Evolutionary conservation across 441 rosid genomes (phyloP).

Genomic region (Arabidopsis hybrid): DNA sequence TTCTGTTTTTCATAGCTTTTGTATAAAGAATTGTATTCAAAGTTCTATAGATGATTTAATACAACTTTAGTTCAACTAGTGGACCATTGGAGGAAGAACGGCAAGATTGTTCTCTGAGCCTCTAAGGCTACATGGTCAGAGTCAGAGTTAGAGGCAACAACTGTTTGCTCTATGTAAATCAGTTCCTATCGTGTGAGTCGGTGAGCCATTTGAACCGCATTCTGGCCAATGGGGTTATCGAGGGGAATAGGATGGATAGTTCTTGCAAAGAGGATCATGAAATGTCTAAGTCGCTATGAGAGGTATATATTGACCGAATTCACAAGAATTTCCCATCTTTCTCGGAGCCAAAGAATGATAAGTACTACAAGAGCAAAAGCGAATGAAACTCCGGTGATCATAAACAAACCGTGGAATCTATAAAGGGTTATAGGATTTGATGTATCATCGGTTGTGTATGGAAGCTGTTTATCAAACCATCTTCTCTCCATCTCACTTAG

Average conservation of each 20-base stretch:
- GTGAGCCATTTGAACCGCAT: slow-evolving; percentile 32
- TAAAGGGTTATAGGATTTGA: slow-evolving; percentile 37
- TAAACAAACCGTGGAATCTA: slow-evolving; percentile 52
- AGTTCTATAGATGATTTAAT: too few species aligned
- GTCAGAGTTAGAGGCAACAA: background rate
- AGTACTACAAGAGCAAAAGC: slow-evolving; percentile 37
- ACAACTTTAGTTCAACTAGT: too few species aligned
- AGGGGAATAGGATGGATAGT: slow-evolving; percentile 20
- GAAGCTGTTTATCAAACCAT: slow-evolving; percentile 42
- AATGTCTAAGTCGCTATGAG: background rate
- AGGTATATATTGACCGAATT: background rate
- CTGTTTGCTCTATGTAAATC: background rate
- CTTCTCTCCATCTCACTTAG: slow-evolving; percentile 40
- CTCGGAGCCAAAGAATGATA: slow-evolving; percentile 12
- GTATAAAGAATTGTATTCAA: too few species aligned
- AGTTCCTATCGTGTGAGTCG: background rate
- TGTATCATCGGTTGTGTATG: slow-evolving; percentile 26
- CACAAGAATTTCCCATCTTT: slow-evolving; percentile 11
- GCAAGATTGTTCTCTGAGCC: background rate
- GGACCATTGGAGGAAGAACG: too few species aligned
- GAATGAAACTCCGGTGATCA: slow-evolving; percentile 46
- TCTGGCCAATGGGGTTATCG: background rate
- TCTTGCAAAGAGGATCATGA: slow-evolving; percentile 23
- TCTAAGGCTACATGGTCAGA: background rate
- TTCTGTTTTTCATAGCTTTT: too few species aligned